A percentile compares a stretch with the other conserved stretches of the same genome.
Evolutionary conservation across 192 early-diverging fungal genomes (phyloP).

Genomic region (Coemansia nantahalensis): DNA sequence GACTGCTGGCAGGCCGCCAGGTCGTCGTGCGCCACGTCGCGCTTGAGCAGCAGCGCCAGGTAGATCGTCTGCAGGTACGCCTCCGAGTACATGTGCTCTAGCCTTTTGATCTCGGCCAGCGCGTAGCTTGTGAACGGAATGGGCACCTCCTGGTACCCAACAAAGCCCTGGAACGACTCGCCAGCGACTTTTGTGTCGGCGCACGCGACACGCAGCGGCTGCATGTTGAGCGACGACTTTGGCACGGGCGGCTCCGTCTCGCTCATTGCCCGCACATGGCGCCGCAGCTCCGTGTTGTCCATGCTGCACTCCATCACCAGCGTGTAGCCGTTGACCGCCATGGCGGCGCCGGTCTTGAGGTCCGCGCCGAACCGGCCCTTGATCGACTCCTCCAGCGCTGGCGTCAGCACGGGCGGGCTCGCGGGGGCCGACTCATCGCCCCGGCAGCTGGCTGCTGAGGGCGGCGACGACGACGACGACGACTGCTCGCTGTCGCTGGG

Average conservation of each 20-base stretch:
- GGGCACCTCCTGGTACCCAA: slow-evolving; percentile 37
- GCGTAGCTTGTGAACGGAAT: slow-evolving; percentile 47
- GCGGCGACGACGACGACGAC: background rate
- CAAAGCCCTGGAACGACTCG: slow-evolving; percentile 37
- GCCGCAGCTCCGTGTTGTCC: slow-evolving; percentile 48
- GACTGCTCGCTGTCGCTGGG: background rate
- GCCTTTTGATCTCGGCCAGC: slow-evolving; percentile 34
- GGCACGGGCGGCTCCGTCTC: background rate
- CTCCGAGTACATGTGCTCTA: slow-evolving; percentile 53
- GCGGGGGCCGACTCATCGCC: slow-evolving; percentile 25
- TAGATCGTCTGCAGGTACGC: slow-evolving; percentile 49
- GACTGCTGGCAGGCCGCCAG: no score
- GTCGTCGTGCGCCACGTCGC: slow-evolving; percentile 37
- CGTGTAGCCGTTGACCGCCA: slow-evolving; percentile 37
- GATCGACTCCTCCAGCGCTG: slow-evolving; percentile 39
- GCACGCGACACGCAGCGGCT: slow-evolving; percentile 18
- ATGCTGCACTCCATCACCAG: slow-evolving; percentile 53
- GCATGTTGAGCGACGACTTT: slow-evolving; percentile 37
- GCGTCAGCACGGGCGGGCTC: slow-evolving; percentile 32
- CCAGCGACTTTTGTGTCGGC: slow-evolving; percentile 29
- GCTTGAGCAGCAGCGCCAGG: slow-evolving; percentile 45
- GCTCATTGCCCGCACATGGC: slow-evolving; percentile 27
- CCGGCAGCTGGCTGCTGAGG: background rate
- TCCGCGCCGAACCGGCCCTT: slow-evolving; percentile 2
- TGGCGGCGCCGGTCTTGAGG: background rate